A percentile compares a stretch with the other conserved stretches of the same genome.
phyloP scores from a whole-genome alignment of 2,329 filamentous ascomycete genomes.

The Penicillium sp. region DNA sequence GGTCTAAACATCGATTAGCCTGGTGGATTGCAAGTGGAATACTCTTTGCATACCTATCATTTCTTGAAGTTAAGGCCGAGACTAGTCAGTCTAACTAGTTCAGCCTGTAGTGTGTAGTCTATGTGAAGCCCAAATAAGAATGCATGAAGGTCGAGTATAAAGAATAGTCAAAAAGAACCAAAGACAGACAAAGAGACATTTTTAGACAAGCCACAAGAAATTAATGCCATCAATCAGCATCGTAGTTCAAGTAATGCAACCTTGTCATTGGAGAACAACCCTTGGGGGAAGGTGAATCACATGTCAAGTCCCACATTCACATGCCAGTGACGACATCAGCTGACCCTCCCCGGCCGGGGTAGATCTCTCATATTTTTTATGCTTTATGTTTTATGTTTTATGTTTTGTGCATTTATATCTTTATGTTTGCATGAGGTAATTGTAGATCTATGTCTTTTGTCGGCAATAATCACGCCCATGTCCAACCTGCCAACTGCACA shows the following conservation, averaged over 20 bases:
- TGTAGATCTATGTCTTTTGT: slow-evolving; percentile 26
- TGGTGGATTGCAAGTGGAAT: not conserved
- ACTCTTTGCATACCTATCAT: slow-evolving; percentile 33
- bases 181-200: not conserved
- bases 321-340: slow-evolving; percentile 8
- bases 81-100: not conserved
- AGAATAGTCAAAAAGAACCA: not conserved
- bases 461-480: slow-evolving; percentile 75
- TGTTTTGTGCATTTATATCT: not conserved
- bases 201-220: not conserved
- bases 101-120: not conserved
- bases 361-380: too few species aligned
- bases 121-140: slow-evolving; percentile 1
- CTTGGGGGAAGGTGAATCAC: slow-evolving; percentile 3
- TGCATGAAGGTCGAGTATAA: not conserved
- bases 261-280: slow-evolving; percentile 2
- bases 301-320: slow-evolving; percentile 9
- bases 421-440: too few species aligned
- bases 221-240: not conserved
- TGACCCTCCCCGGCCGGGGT: not conserved
- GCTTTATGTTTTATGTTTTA: not conserved
- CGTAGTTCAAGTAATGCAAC: not conserved
- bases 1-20: slow-evolving; percentile 56
- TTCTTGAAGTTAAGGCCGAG: slow-evolving; percentile 10
- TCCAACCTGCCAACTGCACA: slow-evolving; percentile 83